A percentile compares a stretch with the other conserved stretches of the same genome.
Conservation (phyloP, 768 basidiomycete genomes). For the Kondoa subrosea region DNA sequence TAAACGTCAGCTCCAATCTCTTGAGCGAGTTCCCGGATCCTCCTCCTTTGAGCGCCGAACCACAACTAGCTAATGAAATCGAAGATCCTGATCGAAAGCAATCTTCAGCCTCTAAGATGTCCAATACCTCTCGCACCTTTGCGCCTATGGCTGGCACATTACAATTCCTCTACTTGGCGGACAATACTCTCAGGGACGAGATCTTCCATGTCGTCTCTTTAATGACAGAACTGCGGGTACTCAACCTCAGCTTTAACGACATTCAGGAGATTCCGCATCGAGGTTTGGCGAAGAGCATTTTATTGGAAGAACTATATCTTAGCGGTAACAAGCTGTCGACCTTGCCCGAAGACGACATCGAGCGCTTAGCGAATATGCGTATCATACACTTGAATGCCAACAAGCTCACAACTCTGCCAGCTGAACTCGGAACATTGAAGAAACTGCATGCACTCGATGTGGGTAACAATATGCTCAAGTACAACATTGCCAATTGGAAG, state of each 20-base stretch:
- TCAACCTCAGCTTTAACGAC: conserved; percentile 90
- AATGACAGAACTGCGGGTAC: conserved; percentile 55
- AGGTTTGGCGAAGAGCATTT: conserved; percentile 53
- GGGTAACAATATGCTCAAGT: conserved; percentile 78
- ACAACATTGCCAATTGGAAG: conserved; percentile 95
- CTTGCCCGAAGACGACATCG: conserved; percentile 75
- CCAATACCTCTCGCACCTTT: conserved; percentile 13
- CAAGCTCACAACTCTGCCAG: conserved; percentile 74
- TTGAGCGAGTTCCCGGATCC: conserved; percentile 57
- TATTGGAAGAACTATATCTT: conserved; percentile 72
- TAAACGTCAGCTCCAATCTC: conserved; percentile 82
- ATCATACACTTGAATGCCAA: conserved; percentile 86
- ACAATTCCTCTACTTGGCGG: conserved; percentile 65
- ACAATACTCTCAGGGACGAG: conserved; percentile 73
- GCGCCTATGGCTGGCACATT: conserved; percentile 53
- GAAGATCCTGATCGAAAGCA: conserved; percentile 36
- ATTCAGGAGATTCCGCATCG: conserved; percentile 67
- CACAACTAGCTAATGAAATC: conserved; percentile 1
- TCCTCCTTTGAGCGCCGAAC: conserved; percentile 1
- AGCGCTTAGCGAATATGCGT: conserved; percentile 47
- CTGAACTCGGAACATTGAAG: conserved; percentile 68
- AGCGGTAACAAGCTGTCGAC: conserved; percentile 87
- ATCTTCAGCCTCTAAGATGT: conserved; percentile 27
- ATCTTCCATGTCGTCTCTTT: conserved; percentile 55
- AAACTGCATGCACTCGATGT: conserved; percentile 70